Base-by-base conservation (phyloP, 2,329 filamentous ascomycete species). In the Fusarium coicis region DNA sequence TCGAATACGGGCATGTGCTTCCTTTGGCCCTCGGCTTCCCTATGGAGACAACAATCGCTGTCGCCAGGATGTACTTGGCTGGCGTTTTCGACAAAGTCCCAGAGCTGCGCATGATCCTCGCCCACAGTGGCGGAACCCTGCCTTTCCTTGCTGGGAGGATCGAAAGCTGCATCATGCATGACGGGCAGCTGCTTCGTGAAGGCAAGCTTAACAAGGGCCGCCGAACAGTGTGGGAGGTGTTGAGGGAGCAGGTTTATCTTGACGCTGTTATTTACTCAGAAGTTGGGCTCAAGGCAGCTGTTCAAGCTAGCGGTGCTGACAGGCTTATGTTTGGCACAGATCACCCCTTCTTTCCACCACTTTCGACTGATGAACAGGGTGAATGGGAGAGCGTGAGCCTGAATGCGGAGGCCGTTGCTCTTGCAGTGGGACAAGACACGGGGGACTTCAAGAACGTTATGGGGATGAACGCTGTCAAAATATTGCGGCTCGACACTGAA, bases 41-140 rank as follows among this genome's bases (percentile, higher is more conserved):
- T 0, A 89, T 98, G 74, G 95, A 98, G 83, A 98, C 95, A 2
- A 97, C 95, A 4, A 96, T 98, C 75, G 94, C 95, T 0, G 91
- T 97, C 5, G 90, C 93, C 8, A 87, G 95, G 52, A 97, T 98
- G 94, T 91, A 94, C 60, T 85, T 98, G n/a, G 89, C 92, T 0
- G 93, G 94, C 0, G 93, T 97, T 1, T 97, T 96, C 81, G 94
- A 97, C 80, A 86, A 89, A 15, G 92, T 94, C 49, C 88, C 88
- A 0, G 84, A 85, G 14, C 82, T 98, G 69, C 87, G 90, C 28
- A 90, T 98, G 78, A 85, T 98, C 60, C 85, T 98, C 9, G 95
- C 95, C 1, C 95, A 98, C 82, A 95, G 93, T 30, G 95, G 95
- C 4, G 95, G 95, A 5, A 96, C 95, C 2, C 84, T 98, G 53